These are phyloP conservation scores for Teratosphaeriaceae sp. DNA, from an alignment of 2,329 filamentous ascomycete species.

Conservation along the genomic window DNA sequence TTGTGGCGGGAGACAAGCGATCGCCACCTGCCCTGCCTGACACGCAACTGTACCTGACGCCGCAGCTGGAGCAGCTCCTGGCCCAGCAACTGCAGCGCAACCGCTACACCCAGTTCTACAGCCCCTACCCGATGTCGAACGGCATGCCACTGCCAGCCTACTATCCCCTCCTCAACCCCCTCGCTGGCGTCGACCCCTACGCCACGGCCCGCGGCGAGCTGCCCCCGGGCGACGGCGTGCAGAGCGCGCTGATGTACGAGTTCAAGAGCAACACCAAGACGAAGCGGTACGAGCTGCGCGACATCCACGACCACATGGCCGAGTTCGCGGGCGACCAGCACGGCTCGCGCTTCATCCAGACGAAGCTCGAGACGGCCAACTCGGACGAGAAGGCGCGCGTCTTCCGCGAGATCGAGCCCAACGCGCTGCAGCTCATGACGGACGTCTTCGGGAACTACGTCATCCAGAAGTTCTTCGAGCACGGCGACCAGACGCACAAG, in stretches of 20 bases:
- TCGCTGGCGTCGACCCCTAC: slow-evolving; percentile 33
- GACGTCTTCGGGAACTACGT: slow-evolving; percentile 99
- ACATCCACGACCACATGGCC: slow-evolving; percentile 80
- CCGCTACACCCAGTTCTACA: slow-evolving; percentile 26
- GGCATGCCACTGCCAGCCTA: slow-evolving; percentile 30
- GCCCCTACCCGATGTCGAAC: slow-evolving; percentile 31
- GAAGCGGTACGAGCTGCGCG: slow-evolving; percentile 73
- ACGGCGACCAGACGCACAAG: slow-evolving; percentile 91
- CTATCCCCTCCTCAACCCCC: slow-evolving; percentile 30
- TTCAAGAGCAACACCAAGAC: slow-evolving; percentile 70
- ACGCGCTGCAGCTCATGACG: slow-evolving; percentile 83
- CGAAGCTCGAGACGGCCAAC: slow-evolving; percentile 84
- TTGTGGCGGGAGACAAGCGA: slow-evolving; percentile 1
- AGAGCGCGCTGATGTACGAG: slow-evolving; percentile 70
- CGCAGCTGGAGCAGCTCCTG: slow-evolving; percentile 31
- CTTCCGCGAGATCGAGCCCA: slow-evolving; percentile 78
- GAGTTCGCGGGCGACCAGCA: slow-evolving; percentile 96
- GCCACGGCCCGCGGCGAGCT: slow-evolving; percentile 49
- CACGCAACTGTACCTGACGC: slow-evolving; percentile 30
- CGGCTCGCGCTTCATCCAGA: slow-evolving; percentile 91
- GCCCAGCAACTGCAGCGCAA: slow-evolving; percentile 22
- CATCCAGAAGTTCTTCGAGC: slow-evolving; percentile 95
- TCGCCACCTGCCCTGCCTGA: slow-evolving; percentile 2
- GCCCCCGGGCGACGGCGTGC: slow-evolving; percentile 54
- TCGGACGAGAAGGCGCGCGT: slow-evolving; percentile 92